Evolutionary conservation across 176 grass and related monocot species (phyloP).

Genomic region (Poa annua): DNA sequence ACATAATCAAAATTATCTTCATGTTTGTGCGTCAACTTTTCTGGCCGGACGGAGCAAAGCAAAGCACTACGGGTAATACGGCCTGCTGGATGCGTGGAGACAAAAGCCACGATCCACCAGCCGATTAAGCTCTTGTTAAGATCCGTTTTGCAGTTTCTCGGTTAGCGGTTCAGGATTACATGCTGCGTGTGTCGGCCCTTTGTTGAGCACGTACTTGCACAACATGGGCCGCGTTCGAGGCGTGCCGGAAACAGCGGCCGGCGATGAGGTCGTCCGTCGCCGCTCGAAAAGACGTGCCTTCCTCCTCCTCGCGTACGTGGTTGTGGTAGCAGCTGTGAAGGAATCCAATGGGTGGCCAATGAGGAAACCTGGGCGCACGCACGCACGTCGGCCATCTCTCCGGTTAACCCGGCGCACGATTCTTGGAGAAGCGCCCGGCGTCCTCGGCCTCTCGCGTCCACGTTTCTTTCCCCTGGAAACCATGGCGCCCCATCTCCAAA

Average conservation of each 20-base stretch:
- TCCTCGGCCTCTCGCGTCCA: conserved; percentile 30
- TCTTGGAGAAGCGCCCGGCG: conserved; percentile 7
- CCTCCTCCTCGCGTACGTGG: conserved; percentile 33
- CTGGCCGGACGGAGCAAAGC: background rate
- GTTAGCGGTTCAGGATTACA: too few relatives aligned
- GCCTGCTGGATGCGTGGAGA: conserved; percentile 20
- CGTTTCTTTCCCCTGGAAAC: conserved; percentile 33
- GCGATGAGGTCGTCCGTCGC: background rate
- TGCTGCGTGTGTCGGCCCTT: background rate
- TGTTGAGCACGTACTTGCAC: background rate
- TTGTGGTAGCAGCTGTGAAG: background rate
- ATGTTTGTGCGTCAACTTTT: background rate
- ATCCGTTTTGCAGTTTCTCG: background rate
- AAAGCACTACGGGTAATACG: background rate
- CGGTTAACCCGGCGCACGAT: conserved; percentile 35
- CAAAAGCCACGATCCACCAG: conserved; percentile 25
- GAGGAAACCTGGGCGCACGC: too few relatives aligned
- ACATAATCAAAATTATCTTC: background rate
- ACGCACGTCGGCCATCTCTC: background rate
- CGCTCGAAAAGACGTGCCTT: conserved; percentile 15
- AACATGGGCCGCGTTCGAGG: background rate
- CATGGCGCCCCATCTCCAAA: background rate
- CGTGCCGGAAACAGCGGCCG: conserved; percentile 12
- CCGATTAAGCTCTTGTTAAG: background rate
- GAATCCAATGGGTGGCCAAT: background rate